Conservation (phyloP, 2,329 filamentous ascomycete species). For the Leptographium wingfieldii region DNA sequence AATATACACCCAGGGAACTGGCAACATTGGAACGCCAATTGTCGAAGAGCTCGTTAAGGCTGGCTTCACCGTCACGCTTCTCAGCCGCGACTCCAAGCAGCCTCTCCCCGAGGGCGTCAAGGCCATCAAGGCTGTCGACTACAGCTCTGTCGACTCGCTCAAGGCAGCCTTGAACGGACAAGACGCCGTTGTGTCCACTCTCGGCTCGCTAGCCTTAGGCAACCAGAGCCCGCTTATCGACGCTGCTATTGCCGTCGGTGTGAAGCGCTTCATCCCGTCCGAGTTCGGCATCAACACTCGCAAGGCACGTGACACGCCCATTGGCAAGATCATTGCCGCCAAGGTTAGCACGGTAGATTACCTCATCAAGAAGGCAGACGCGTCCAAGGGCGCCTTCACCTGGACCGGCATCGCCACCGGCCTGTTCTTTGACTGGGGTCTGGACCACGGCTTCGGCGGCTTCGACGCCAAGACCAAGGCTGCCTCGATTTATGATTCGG, state of each 20-base stretch:
- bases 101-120: conserved; percentile 22
- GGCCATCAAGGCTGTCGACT: conserved; percentile 31
- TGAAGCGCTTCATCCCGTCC: conserved; percentile 17
- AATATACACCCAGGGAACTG: conserved; percentile 17
- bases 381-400: conserved; percentile 10
- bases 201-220: conserved; percentile 28
- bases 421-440: conserved; percentile 26
- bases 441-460: conserved; percentile 36
- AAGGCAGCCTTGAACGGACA: conserved; percentile 30
- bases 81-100: conserved; percentile 33
- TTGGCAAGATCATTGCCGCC: conserved; percentile 21
- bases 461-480: conserved; percentile 32
- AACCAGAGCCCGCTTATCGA: conserved; percentile 15
- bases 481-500: conserved; percentile 17
- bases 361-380: conserved; percentile 7
- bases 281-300: conserved; percentile 17
- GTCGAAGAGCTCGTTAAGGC: conserved; percentile 19
- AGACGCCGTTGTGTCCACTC: conserved; percentile 37
- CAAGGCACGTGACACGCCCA: conserved; percentile 6
- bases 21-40: conserved; percentile 20
- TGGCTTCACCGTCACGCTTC: conserved; percentile 36
- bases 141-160: conserved; percentile 26
- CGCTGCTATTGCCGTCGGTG: conserved; percentile 12
- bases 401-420: conserved; percentile 19
- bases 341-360: conserved; percentile 27